These are phyloP conservation scores for Mortierella sp. DNA, from an alignment of 371 early-diverging fungal species.

Conservation along the genomic window DNA sequence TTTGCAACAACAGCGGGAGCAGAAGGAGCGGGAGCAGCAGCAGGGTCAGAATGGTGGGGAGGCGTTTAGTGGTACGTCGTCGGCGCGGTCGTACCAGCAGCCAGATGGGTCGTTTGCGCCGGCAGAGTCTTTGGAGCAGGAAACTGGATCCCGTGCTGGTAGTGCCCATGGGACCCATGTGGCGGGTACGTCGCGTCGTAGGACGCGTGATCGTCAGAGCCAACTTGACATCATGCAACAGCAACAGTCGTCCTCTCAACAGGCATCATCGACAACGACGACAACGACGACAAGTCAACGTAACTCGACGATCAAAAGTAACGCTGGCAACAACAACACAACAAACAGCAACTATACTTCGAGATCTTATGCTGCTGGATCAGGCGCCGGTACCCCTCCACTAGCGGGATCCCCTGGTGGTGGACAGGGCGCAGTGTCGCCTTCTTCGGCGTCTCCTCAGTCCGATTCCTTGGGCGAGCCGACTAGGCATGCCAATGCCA, in stretches of 20 bases:
- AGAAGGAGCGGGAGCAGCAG: constrained; percentile 24
- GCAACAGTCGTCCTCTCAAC: constrained; percentile 1
- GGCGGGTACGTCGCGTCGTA: constrained; percentile 16
- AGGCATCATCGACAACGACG: neutral
- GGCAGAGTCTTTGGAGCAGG: constrained; percentile 14
- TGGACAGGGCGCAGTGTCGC: neutral
- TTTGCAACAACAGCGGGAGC: constrained; percentile 33
- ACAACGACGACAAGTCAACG: constrained; percentile 1
- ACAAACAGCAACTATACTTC: neutral
- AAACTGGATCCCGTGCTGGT: neutral
- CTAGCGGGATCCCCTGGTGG: neutral
- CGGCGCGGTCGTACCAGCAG: constrained; percentile 14
- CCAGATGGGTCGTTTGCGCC: constrained; percentile 20
- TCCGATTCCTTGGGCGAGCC: neutral
- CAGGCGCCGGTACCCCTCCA: constrained; percentile 1
- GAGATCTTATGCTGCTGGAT: neutral
- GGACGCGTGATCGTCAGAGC: constrained; percentile 47
- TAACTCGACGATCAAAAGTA: constrained; percentile 8
- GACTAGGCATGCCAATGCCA: constrained; percentile 3
- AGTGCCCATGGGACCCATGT: neutral
- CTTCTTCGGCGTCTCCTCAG: neutral
- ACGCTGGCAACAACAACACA: neutral
- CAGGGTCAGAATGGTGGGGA: constrained; percentile 17
- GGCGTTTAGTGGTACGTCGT: neutral
- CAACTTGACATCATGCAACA: constrained; percentile 40